Percentiles rank a stretch among this genome's conserved stretches.
Conservation (phyloP, 257 asterid genomes). For the Knoxia roxburghii region DNA sequence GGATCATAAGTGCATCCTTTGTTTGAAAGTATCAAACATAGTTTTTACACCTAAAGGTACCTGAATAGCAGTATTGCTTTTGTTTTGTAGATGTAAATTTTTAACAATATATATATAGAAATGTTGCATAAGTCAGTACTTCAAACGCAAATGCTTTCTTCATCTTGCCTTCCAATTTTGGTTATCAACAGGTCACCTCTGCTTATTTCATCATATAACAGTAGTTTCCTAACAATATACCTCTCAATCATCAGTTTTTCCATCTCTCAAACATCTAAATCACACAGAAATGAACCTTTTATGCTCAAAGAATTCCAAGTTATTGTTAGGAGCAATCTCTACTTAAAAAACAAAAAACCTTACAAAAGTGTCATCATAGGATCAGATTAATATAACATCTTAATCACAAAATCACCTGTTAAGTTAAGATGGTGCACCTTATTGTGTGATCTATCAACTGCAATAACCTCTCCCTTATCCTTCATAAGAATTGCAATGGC, state of each 20-base stretch:
- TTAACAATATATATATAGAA: not conserved
- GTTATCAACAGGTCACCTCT: not conserved
- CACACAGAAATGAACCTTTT: not conserved
- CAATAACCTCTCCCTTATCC: slow-evolving; percentile 87
- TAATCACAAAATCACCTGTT: slow-evolving; percentile 31
- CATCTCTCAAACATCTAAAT: not conserved
- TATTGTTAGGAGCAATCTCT: not conserved
- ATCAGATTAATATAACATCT: not conserved
- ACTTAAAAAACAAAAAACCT: not conserved
- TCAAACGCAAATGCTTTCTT: not conserved
- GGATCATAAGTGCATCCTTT: not conserved
- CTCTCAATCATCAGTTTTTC: not conserved
- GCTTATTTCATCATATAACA: not conserved
- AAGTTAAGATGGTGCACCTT: slow-evolving; percentile 85
- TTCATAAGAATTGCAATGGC: slow-evolving; percentile 94
- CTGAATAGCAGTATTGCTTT: not conserved
- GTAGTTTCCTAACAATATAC: not conserved
- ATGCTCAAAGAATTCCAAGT: not conserved
- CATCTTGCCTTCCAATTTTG: not conserved
- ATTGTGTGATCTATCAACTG: slow-evolving; percentile 94
- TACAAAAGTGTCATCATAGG: slow-evolving; percentile 3
- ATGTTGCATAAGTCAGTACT: not conserved
- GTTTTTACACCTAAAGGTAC: not conserved
- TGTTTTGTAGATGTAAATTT: not conserved
- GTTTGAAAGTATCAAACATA: not conserved